Evolutionary conservation across 371 early-diverging fungal species (phyloP), one percentile per base, ranked within the genome.

Genomic region (Mucor saturninus): DNA sequence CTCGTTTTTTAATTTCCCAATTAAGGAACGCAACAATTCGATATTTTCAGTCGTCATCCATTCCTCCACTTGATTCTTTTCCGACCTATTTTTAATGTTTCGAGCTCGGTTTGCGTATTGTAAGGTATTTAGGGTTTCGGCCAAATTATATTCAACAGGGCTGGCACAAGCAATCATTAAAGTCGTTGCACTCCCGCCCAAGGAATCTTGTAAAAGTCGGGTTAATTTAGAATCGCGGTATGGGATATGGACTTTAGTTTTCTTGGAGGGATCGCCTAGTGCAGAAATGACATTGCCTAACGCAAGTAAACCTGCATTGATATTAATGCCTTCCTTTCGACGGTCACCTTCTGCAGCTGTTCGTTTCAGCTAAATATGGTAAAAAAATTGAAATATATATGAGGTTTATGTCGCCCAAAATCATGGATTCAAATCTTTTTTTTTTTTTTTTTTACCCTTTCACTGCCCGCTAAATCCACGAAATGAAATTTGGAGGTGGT

Each of bases 391-490:
- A 71, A 32, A 55, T 13, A 45, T 56, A 55, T 48, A 52, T 52
- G 28, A 28, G 5, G 26, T 45, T 14, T 26, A 15, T 40, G 10
- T 38, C n/a, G n/a, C 21, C 21, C 21, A 21, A 21, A 21, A 21
- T 1, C 21, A 21, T 21, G 21, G 21, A 21, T 21, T 21, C 21
- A 21, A 53, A 30, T 35, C 32, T 50, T n/a, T 29, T 51, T 28
- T 49, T 15, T 51, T 28, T 49, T 15, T 40, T n/a, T 14, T 40
- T 68, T 60, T 81, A 86, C 85, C 55, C 99, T 88, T 77, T 99
- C 99, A 42, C 95, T 95, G 28, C 99, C 99, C 35, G 99, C 99
- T 68, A 99, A 80, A 86, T 99, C 99, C 43, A 99, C 99, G 87
- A 99, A 99, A 73, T 98, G 94, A 68, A 98, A 95, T 77, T 98